A percentile compares a stretch with the other conserved stretches of the same genome.
Evolutionary conservation across 805 yeast genomes (phyloP).

Genomic region (Sugiyamaella smithiae): DNA sequence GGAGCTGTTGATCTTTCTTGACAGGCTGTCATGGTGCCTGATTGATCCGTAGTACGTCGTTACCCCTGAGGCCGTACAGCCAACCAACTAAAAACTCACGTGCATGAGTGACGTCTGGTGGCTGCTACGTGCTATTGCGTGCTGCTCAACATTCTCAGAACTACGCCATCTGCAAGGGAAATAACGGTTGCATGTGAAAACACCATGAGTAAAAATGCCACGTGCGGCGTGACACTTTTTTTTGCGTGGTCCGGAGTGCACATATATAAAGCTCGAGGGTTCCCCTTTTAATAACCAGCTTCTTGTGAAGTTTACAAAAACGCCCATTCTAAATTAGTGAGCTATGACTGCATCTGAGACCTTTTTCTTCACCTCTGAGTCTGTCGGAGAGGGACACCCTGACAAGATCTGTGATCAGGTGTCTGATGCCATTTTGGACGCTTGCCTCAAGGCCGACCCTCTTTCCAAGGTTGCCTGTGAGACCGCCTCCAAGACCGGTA

Average conservation of each 20-base stretch:
- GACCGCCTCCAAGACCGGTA: slow-evolving; percentile 98
- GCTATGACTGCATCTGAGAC: slow-evolving; percentile 37
- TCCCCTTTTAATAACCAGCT: background rate
- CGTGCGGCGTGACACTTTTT: slow-evolving; percentile 8
- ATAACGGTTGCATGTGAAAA: slow-evolving; percentile 3
- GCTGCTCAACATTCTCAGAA: slow-evolving; percentile 3
- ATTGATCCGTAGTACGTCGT: too few relatives aligned
- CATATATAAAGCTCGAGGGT: background rate
- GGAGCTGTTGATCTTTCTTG: too few relatives aligned
- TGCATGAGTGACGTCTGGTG: too few relatives aligned
- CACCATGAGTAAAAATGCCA: background rate
- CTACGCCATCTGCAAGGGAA: background rate
- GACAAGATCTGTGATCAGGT: slow-evolving; percentile 88
- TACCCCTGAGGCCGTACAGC: too few relatives aligned
- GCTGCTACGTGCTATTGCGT: too few relatives aligned
- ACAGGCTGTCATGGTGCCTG: too few relatives aligned
- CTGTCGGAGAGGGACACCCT: slow-evolving; percentile 66
- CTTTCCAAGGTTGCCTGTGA: slow-evolving; percentile 99
- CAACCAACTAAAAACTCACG: too few relatives aligned
- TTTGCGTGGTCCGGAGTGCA: background rate
- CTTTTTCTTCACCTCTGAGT: slow-evolving; percentile 64
- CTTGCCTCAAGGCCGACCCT: slow-evolving; percentile 94
- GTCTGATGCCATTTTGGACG: slow-evolving; percentile 96
- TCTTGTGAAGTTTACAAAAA: background rate
- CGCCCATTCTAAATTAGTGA: background rate